Conservation (phyloP, 2,329 filamentous ascomycete genomes). For the Ramularia endophylla region DNA sequence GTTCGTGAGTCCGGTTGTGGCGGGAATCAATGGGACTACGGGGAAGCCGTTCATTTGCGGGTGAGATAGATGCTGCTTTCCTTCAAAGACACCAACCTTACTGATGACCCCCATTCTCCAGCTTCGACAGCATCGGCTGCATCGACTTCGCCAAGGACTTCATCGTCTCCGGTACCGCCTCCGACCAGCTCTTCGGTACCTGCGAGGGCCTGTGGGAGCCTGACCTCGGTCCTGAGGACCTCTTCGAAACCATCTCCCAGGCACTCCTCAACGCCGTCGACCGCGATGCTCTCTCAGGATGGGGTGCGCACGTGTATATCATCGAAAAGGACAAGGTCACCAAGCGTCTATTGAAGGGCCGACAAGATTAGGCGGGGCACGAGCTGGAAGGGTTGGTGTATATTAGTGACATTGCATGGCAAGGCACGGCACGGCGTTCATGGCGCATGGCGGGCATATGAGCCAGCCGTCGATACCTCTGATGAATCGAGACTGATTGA, state of each 20-base stretch:
- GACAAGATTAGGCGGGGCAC: constrained; percentile 62
- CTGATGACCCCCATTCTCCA: constrained; percentile 7
- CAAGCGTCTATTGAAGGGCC: constrained; percentile 95
- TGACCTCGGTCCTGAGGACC: constrained; percentile 85
- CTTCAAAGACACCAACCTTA: too few relatives aligned
- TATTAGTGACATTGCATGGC: constrained; percentile 14
- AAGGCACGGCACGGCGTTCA: constrained; percentile 9
- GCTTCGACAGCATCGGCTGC: constrained; percentile 95
- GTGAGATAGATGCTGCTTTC: constrained; percentile 19
- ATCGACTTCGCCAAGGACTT: constrained; percentile 99
- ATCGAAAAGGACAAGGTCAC: constrained; percentile 99
- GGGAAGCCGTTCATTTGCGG: constrained; percentile 97
- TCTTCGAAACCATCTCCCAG: constrained; percentile 98
- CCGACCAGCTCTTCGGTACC: constrained; percentile 97
- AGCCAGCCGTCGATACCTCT: constrained; percentile 9
- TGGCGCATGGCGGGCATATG: constrained; percentile 3
- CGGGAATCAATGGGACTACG: constrained; percentile 89
- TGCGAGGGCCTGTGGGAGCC: constrained; percentile 98
- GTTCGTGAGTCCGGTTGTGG: constrained; percentile 92
- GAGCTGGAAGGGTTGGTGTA: constrained; percentile 10
- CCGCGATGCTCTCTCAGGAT: constrained; percentile 91
- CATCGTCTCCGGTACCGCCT: constrained; percentile 93
- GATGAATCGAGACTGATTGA: constrained; percentile 13
- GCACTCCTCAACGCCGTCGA: constrained; percentile 92
- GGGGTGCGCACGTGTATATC: constrained; percentile 98